Conservation (phyloP, 176 grass and related monocot genomes). For the Raddia guianensis region DNA sequence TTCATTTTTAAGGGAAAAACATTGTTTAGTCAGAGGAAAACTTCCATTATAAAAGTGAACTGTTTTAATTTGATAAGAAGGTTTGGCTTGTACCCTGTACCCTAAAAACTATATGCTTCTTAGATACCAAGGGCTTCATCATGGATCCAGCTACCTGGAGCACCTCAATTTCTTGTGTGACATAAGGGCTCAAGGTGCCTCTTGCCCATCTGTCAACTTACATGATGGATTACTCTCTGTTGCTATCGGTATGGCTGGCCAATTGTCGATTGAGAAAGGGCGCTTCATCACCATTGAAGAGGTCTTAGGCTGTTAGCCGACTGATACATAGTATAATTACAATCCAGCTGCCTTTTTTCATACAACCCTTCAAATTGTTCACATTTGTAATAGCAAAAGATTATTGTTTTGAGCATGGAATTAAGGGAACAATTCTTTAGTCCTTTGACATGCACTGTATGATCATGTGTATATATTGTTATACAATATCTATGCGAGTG, state of each 20-base stretch:
- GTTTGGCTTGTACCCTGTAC: slow-evolving; percentile 5
- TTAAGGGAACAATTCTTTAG: background rate
- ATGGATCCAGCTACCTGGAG: slow-evolving; percentile 93
- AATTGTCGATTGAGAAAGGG: slow-evolving; percentile 73
- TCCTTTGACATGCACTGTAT: background rate
- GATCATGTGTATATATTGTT: background rate
- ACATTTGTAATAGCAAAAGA: slow-evolving; percentile 7
- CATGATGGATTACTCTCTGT: slow-evolving; percentile 74
- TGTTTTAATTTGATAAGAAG: background rate
- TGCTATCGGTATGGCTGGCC: slow-evolving; percentile 69
- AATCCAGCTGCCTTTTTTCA: background rate
- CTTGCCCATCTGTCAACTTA: slow-evolving; percentile 56
- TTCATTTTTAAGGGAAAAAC: background rate
- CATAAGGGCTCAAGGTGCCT: slow-evolving; percentile 59
- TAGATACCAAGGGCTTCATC: slow-evolving; percentile 92
- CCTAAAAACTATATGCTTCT: background rate
- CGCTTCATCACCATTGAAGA: slow-evolving; percentile 76
- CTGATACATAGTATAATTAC: slow-evolving; percentile 13
- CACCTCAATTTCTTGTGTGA: slow-evolving; percentile 83
- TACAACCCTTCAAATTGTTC: background rate
- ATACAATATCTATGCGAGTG: too few relatives aligned
- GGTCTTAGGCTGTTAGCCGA: slow-evolving; percentile 49
- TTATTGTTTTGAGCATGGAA: background rate
- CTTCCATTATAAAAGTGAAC: background rate
- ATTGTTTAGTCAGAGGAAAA: background rate